phyloP scores from a whole-genome alignment of 2,329 filamentous ascomycete species.

The Pseudogymnoascus sp. region DNA sequence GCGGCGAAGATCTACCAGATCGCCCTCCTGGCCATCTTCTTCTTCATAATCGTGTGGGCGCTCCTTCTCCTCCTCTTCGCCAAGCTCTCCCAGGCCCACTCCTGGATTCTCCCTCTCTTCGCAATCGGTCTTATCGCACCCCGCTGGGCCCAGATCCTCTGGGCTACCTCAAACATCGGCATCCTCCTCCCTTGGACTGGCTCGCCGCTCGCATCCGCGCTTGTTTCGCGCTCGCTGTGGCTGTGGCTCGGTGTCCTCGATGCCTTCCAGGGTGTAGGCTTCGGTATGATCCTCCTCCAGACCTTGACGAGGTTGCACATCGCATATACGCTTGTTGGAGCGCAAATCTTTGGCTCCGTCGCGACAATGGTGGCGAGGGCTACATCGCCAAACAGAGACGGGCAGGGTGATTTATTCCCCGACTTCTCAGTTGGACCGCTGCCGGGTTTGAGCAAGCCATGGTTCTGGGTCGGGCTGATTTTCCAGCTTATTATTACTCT shows the following conservation, averaged over 20 bases:
- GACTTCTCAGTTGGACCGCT: conserved; percentile 44
- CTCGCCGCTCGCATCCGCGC: conserved; percentile 41
- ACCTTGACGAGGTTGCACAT: conserved; percentile 58
- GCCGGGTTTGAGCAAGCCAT: conserved; percentile 39
- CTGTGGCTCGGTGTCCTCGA: conserved; percentile 60
- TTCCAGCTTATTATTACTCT: conserved; percentile 50
- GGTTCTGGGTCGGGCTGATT: conserved; percentile 53
- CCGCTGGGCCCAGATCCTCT: conserved; percentile 60
- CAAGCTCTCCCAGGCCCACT: conserved; percentile 48
- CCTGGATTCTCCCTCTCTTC: conserved; percentile 59
- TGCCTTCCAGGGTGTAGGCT: conserved; percentile 54
- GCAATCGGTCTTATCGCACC: conserved; percentile 58
- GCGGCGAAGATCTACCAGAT: conserved; percentile 48
- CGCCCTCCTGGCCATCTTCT: conserved; percentile 44
- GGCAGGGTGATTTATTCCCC: conserved; percentile 53
- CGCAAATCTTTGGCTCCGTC: conserved; percentile 52
- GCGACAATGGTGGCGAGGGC: conserved; percentile 54
- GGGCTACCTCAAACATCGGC: conserved; percentile 52
- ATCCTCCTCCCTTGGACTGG: conserved; percentile 56
- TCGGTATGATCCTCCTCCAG: conserved; percentile 59
- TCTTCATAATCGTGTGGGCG: conserved; percentile 49
- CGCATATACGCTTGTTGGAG: conserved; percentile 49
- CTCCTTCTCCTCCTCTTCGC: conserved; percentile 42
- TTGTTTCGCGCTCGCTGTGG: conserved; percentile 51
- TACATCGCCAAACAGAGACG: conserved; percentile 50